Evolutionary conservation across 2,329 filamentous ascomycete species (phyloP).

Genomic region (Paracoccidioides lutzii): DNA sequence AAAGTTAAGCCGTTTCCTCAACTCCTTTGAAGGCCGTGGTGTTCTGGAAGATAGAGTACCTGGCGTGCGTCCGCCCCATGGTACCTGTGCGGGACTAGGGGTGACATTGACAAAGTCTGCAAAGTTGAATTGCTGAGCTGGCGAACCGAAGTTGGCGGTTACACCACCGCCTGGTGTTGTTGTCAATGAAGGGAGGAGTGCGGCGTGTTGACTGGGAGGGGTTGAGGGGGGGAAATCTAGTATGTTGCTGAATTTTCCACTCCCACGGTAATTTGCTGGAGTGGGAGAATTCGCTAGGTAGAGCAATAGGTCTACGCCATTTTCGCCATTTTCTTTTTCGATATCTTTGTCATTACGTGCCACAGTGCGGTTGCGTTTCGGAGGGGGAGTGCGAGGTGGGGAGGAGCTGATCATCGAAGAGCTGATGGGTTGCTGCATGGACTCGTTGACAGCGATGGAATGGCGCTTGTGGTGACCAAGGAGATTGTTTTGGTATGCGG

Average conservation of each 20-base stretch:
- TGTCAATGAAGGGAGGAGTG: conserved; percentile 40
- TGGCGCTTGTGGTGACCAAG: conserved; percentile 47
- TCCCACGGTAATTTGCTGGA: conserved; percentile 50
- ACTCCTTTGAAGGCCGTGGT: conserved; percentile 53
- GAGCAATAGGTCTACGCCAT: conserved; percentile 67
- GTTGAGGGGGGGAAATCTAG: conserved; percentile 54
- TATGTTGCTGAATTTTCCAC: conserved; percentile 21
- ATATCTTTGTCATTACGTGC: conserved; percentile 38
- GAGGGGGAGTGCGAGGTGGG: conserved; percentile 68
- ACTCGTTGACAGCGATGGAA: conserved; percentile 46
- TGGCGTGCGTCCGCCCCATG: conserved; percentile 53
- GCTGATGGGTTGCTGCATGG: conserved; percentile 54
- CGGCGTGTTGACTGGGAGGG: conserved; percentile 53
- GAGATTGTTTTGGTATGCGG: conserved; percentile 58
- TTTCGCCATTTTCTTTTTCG: conserved; percentile 49
- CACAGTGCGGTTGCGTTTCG: conserved; percentile 39
- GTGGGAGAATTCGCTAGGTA: conserved; percentile 89
- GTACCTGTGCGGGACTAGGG: conserved; percentile 80
- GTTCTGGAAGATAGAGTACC: conserved; percentile 44
- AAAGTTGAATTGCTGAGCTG: conserved; percentile 80
- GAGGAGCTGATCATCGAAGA: conserved; percentile 56
- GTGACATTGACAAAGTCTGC: conserved; percentile 96
- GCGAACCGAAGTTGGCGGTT: conserved; percentile 63
- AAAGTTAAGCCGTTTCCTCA: conserved; percentile 69
- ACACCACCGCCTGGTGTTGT: conserved; percentile 54